Conservation (phyloP, 345 rosid genomes). For the Pelargonium nanum region DNA sequence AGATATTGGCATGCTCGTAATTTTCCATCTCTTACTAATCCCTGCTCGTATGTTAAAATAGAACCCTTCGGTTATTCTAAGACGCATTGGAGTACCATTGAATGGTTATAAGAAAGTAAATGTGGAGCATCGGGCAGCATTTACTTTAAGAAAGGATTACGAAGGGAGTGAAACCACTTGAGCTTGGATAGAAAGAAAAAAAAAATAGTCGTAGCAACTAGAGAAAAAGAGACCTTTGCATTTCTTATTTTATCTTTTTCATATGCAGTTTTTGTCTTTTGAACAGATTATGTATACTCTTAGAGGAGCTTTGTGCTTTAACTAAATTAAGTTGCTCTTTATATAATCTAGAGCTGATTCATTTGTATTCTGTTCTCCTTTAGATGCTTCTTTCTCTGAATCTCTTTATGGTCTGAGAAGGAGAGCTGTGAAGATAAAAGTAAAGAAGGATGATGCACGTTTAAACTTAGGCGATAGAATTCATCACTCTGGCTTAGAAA, state of each 20-base stretch:
- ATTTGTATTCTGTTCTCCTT: conserved; percentile 14
- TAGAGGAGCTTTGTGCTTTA: neutral
- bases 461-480: conserved; percentile 35
- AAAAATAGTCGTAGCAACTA: neutral
- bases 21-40: neutral
- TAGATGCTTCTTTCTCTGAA: conserved; percentile 97
- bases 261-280: too few species aligned
- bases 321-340: neutral
- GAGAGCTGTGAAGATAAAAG: conserved; percentile 54
- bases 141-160: neutral
- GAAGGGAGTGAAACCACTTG: neutral
- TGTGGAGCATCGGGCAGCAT: neutral
- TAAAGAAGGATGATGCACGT: conserved; percentile 32
- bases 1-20: too few species aligned
- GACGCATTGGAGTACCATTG: neutral
- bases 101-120: neutral
- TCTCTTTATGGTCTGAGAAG: conserved; percentile 94
- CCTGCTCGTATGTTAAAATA: neutral
- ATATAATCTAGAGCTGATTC: conserved; percentile 1
- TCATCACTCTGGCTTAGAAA: conserved; percentile 62
- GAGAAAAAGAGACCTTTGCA: neutral
- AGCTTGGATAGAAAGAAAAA: neutral
- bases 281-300: neutral
- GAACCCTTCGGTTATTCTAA: neutral
- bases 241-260: neutral